Conservation (phyloP, 1,284 basidiomycete species). For the Leccinum subrobustum region DNA sequence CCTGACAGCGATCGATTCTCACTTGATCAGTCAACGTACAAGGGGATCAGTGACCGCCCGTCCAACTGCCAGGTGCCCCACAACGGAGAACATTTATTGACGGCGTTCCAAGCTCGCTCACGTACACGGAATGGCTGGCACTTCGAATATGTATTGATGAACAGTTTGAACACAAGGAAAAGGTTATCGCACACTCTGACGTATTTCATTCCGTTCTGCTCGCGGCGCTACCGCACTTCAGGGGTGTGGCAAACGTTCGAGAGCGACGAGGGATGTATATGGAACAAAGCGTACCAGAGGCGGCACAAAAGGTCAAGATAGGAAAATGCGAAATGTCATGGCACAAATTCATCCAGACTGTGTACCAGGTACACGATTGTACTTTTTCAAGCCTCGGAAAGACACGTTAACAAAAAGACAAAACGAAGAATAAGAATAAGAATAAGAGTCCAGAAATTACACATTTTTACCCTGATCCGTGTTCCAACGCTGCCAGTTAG, state of each 20-base stretch:
- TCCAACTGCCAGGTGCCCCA: not conserved
- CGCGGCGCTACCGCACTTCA: not conserved
- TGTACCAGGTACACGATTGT: not conserved
- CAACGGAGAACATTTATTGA: not conserved
- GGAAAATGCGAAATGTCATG: not conserved
- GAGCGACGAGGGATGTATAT: not conserved
- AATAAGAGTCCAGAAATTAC: constrained; percentile 1
- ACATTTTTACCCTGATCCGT: constrained; percentile 11
- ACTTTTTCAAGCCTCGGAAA: constrained; percentile 2
- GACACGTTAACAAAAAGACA: constrained; percentile 7
- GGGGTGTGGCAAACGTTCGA: not conserved
- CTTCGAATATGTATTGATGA: not conserved
- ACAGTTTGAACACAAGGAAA: not conserved
- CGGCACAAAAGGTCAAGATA: constrained; percentile 4
- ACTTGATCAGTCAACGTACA: not conserved
- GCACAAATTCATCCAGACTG: not conserved
- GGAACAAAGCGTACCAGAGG: not conserved
- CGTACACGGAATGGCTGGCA: not conserved
- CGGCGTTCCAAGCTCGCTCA: not conserved
- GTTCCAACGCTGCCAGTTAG: constrained; percentile 22
- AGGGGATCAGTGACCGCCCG: not conserved
- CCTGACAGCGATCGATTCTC: not conserved
- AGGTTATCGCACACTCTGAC: not conserved
- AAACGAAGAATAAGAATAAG: constrained; percentile 12
- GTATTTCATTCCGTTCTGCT: not conserved